Conservation (phyloP, 805 yeast species). For the Ogataea ramenticola region DNA sequence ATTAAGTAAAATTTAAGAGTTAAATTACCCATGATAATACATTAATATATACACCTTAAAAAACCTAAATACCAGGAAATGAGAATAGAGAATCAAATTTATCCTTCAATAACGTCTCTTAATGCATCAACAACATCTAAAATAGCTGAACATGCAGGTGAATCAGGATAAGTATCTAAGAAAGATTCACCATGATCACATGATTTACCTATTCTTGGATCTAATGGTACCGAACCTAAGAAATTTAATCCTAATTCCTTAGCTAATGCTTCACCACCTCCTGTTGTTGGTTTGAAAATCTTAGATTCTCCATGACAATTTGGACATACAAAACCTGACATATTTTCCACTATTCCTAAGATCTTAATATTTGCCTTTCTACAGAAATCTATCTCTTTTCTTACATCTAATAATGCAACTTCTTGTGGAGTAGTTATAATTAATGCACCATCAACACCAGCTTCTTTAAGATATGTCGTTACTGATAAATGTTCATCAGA, state of each 20-base stretch:
- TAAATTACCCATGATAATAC: too few species aligned
- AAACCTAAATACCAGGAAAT: not conserved
- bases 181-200: constrained; percentile 87
- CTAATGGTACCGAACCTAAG: constrained; percentile 90
- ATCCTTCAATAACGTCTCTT: constrained; percentile 34
- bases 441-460: constrained; percentile 92
- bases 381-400: constrained; percentile 95
- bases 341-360: constrained; percentile 90
- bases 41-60: too few species aligned
- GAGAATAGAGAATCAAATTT: not conserved
- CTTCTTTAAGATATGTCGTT: constrained; percentile 77
- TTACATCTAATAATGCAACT: constrained; percentile 87
- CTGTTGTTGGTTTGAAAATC: constrained; percentile 92
- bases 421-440: constrained; percentile 97
- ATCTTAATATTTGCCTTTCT: constrained; percentile 81
- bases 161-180: constrained; percentile 76
- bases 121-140: constrained; percentile 72
- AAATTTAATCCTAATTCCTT: constrained; percentile 71
- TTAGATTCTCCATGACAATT: constrained; percentile 83
- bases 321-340: constrained; percentile 99
- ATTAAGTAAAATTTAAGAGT: too few species aligned
- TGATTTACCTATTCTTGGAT: constrained; percentile 85
- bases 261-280: constrained; percentile 87
- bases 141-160: constrained; percentile 87
- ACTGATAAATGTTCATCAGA: constrained; percentile 95